These are phyloP conservation scores for Spatholobus suberectus DNA, from an alignment of 306 rosid genomes.

Conservation along the genomic window DNA sequence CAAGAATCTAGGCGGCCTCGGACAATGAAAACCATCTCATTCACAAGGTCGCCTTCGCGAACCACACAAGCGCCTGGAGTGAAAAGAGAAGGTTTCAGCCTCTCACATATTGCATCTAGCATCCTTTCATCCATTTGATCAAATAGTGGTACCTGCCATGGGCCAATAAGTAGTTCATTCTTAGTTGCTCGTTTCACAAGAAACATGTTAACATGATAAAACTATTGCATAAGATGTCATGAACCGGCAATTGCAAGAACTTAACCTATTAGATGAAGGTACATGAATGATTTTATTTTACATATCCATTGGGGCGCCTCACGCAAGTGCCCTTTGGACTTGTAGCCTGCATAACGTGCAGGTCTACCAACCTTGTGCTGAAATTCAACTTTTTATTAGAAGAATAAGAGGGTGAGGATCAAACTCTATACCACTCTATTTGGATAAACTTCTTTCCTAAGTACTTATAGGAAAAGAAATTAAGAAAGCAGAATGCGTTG, in stretches of 20 bases:
- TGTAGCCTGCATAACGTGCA: neutral
- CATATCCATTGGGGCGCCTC: no score
- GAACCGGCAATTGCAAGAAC: neutral
- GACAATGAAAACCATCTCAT: constrained; percentile 62
- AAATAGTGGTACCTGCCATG: constrained; percentile 59
- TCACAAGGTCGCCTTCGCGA: constrained; percentile 63
- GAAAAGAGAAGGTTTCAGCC: constrained; percentile 59
- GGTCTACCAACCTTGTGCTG: neutral
- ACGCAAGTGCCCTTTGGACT: neutral
- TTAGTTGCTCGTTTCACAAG: constrained; percentile 20
- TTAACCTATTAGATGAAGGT: neutral
- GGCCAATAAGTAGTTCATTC: constrained; percentile 13
- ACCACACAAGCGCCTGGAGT: constrained; percentile 54
- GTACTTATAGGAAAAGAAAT: no score
- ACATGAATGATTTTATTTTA: no score
- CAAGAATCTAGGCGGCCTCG: constrained; percentile 59
- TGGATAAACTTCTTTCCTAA: no score
- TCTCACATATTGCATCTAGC: constrained; percentile 68
- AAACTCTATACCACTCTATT: neutral
- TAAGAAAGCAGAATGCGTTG: no score
- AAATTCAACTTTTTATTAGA: constrained; percentile 1
- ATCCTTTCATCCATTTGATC: constrained; percentile 66
- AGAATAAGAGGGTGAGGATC: neutral
- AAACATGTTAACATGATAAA: neutral
- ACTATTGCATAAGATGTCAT: neutral